Base-by-base conservation (phyloP, 108 stramenopile genomes). In the Chaetoceros tenuissimus region DNA sequence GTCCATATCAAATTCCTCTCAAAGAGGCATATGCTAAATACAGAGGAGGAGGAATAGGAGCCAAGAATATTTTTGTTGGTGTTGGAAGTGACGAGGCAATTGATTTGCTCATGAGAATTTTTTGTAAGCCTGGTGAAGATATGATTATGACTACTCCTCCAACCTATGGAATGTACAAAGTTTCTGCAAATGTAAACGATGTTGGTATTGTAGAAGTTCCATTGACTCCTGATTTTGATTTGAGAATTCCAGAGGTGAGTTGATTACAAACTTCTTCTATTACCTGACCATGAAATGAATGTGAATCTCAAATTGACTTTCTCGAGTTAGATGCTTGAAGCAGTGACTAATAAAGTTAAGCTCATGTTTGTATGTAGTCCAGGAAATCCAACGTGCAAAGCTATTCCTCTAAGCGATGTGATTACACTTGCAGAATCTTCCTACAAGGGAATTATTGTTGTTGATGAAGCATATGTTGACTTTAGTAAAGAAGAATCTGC, bases 141-240 rank as follows among this genome's bases (percentile, higher is more conserved):
- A 72, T 81, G 44, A 86, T 96, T 23, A 51, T 97, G 59, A 81
- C 75, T 29, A 94, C 96, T 22, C 96, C 96, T 19, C 94, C 96
- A 3, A 97, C 94, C 3, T 97, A 97, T 66, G 94, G 94, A 48
- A 97, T 97, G 96, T 97, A 97, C 75, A 92, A 89, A 68, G 96
- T 97, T 27, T 96, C 92, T 60, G 94, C 96, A 48, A 92, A 94
- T 59, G 85, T 92, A 44, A 95, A 97, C 64, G 94, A 97, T 70
- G 94, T 96, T 1, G 56, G 31, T 13, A 77, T 96, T 40, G 63
- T 85, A 31, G 50, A 45, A 7, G 88, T 78, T 55, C 90, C 87
- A 19, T 74, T 95, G 69, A 79, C 84, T 44, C 59, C 80, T 8
- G 84, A 80, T 31, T 92, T 92, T 68, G 82, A 87, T 60, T 55